phyloP scores from a whole-genome alignment of 257 asterid genomes.

The Sherardia arvensis region DNA sequence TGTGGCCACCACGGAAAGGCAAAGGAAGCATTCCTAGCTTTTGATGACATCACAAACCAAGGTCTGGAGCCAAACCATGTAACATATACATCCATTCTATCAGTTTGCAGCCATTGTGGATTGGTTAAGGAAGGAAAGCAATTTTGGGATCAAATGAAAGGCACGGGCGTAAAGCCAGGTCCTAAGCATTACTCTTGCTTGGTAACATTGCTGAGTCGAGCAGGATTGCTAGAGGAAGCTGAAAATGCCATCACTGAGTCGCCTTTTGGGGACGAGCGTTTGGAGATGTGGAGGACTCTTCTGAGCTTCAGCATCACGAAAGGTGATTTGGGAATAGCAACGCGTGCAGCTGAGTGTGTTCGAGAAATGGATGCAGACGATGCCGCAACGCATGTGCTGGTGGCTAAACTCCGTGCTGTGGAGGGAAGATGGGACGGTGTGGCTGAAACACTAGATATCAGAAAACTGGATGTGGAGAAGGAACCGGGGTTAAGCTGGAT shows the following conservation, averaged over 20 bases:
- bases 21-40: slow-evolving; percentile 38
- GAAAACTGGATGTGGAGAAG: slow-evolving; percentile 30
- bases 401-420: slow-evolving; percentile 52
- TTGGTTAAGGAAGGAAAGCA: slow-evolving; percentile 36
- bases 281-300: slow-evolving; percentile 60
- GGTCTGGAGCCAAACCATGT: slow-evolving; percentile 57
- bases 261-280: slow-evolving; percentile 35
- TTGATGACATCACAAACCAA: slow-evolving; percentile 35
- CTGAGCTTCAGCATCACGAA: slow-evolving; percentile 47
- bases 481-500: slow-evolving; percentile 80
- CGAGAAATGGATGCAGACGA: slow-evolving; percentile 38
- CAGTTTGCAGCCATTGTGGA: slow-evolving; percentile 82
- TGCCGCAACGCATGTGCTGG: slow-evolving; percentile 38
- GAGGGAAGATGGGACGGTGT: slow-evolving; percentile 60
- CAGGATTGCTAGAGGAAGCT: slow-evolving; percentile 61
- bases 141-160: slow-evolving; percentile 71
- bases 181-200: slow-evolving; percentile 73
- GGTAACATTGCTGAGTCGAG: slow-evolving; percentile 62
- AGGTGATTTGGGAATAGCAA: slow-evolving; percentile 38
- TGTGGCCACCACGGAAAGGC: slow-evolving; percentile 66
- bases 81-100: slow-evolving; percentile 55
- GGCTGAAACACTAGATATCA: slow-evolving; percentile 36
- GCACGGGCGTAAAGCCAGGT: slow-evolving; percentile 35
- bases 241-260: slow-evolving; percentile 48
- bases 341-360: slow-evolving; percentile 47